Evolutionary conservation across 352 stramenopile genomes (phyloP).

Genomic region (Peronospora destructor): DNA sequence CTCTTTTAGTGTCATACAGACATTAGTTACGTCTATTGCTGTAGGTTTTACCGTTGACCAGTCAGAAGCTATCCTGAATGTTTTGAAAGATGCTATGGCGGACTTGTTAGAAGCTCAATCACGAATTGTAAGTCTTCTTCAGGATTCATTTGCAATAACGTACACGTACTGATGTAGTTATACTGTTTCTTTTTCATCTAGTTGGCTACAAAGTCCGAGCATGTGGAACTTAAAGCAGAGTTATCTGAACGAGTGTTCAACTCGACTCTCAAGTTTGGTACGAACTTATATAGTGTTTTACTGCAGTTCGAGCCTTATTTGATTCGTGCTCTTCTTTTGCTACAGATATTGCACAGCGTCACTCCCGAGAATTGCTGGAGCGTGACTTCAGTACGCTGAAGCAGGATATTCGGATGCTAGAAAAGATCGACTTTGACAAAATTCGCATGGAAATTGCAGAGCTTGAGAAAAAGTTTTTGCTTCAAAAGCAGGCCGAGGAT

Average conservation of each 20-base stretch:
- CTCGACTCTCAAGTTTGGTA: slow-evolving; percentile 86
- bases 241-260: slow-evolving; percentile 85
- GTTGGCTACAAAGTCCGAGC: slow-evolving; percentile 82
- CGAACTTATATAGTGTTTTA: slow-evolving; percentile 1
- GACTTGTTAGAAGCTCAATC: slow-evolving; percentile 69
- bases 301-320: neutral
- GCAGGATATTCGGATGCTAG: slow-evolving; percentile 86
- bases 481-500: slow-evolving; percentile 85
- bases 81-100: slow-evolving; percentile 78
- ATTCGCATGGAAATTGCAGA: slow-evolving; percentile 83
- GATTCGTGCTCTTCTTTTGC: neutral
- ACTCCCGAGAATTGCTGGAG: slow-evolving; percentile 83
- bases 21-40: neutral
- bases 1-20: too few relatives aligned
- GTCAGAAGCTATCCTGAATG: slow-evolving; percentile 70
- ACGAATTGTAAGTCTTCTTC: slow-evolving; percentile 42
- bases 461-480: slow-evolving; percentile 85
- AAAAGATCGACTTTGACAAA: slow-evolving; percentile 88
- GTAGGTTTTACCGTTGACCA: slow-evolving; percentile 63
- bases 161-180: too few relatives aligned
- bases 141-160: neutral
- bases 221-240: slow-evolving; percentile 80
- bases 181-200: slow-evolving; percentile 15
- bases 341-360: slow-evolving; percentile 81
- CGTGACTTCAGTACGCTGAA: slow-evolving; percentile 87